phyloP scores from a whole-genome alignment of 306 rosid species.

The Aeschynomene evenia region DNA sequence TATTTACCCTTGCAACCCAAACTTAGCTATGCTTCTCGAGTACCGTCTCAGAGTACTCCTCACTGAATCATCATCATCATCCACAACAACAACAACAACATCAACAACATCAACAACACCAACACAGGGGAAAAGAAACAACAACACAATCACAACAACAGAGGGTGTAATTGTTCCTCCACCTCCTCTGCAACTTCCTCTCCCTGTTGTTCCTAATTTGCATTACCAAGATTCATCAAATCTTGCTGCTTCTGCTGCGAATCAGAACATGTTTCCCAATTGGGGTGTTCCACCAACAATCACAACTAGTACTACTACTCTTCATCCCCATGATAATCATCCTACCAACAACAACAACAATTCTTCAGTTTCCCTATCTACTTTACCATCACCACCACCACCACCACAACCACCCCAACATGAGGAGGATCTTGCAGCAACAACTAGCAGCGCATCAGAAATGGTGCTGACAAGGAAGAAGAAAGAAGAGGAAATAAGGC shows the following conservation, averaged over 20 bases:
- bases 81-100: slow-evolving; percentile 22
- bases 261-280: slow-evolving; percentile 50
- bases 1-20: slow-evolving; percentile 92
- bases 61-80: slow-evolving; percentile 11
- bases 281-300: slow-evolving; percentile 48
- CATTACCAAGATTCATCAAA: slow-evolving; percentile 35
- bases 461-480: slow-evolving; percentile 36
- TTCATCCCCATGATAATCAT: background rate
- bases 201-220: slow-evolving; percentile 17
- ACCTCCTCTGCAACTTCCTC: background rate
- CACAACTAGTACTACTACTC: background rate
- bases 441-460: background rate
- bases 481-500: slow-evolving; percentile 71
- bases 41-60: slow-evolving; percentile 74
- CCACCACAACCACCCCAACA: slow-evolving; percentile 21
- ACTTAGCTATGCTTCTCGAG: slow-evolving; percentile 84
- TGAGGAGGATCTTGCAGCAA: slow-evolving; percentile 30
- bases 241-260: slow-evolving; percentile 18
- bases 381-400: slow-evolving; percentile 28
- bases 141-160: background rate
- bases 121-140: too few species aligned
- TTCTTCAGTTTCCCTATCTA: slow-evolving; percentile 34
- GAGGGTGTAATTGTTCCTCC: slow-evolving; percentile 10
- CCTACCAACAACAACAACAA: background rate
- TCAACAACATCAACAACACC: background rate